phyloP scores from a whole-genome alignment of 371 early-diverging fungal genomes.

The Mortierella sp. region DNA sequence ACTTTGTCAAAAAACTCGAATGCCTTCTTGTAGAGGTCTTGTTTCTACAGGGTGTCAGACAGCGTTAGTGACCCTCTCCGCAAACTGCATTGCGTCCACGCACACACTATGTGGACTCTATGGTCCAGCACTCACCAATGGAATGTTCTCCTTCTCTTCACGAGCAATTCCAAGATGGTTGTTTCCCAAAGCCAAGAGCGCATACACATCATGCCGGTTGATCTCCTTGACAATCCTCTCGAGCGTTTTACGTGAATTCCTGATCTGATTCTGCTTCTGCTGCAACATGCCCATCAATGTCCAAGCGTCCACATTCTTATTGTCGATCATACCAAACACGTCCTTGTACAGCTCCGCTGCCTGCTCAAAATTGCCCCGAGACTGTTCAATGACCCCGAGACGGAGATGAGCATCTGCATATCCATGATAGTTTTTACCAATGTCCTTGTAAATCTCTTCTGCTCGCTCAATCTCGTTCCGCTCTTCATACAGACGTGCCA shows the following conservation, averaged over 20 bases:
- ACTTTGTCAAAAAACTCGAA: conserved; percentile 86
- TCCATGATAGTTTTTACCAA: conserved; percentile 73
- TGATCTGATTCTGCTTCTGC: conserved; percentile 63
- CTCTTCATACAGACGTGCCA: conserved; percentile 83
- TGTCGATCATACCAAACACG: conserved; percentile 69
- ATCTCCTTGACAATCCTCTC: conserved; percentile 83
- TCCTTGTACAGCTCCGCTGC: conserved; percentile 74
- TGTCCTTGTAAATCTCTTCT: conserved; percentile 67
- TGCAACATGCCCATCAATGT: conserved; percentile 79
- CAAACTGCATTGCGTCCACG: too few species aligned
- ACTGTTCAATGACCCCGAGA: conserved; percentile 75
- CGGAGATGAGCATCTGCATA: conserved; percentile 83
- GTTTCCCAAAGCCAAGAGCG: conserved; percentile 86
- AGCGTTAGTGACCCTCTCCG: too few species aligned
- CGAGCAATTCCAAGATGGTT: conserved; percentile 73
- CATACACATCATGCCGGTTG: conserved; percentile 83
- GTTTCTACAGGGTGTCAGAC: conserved; percentile 37
- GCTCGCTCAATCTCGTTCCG: conserved; percentile 71
- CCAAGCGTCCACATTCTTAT: conserved; percentile 72
- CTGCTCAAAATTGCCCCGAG: conserved; percentile 59
- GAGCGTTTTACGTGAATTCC: conserved; percentile 73
- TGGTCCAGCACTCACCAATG: conserved; percentile 22
- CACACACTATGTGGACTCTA: too few species aligned
- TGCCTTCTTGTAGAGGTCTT: conserved; percentile 75
- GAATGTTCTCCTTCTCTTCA: conserved; percentile 57